phyloP scores from a whole-genome alignment of 495 filamentous ascomycete species.

The Talaromyces wortmannii region DNA sequence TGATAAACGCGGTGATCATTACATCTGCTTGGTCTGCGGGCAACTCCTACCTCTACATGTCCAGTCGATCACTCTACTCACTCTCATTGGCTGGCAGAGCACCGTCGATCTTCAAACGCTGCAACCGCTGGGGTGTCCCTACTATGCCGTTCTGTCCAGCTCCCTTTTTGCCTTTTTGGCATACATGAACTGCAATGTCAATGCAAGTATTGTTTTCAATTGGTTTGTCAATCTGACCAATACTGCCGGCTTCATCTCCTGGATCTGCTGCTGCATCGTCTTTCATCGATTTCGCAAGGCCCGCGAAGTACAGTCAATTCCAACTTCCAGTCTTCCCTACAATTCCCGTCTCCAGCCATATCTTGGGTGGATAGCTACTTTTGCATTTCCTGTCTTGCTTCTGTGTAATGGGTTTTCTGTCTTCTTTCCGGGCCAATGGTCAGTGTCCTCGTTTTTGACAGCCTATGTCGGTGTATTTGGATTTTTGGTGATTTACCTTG shows the following conservation, averaged over 20 bases:
- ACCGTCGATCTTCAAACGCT: too few relatives aligned
- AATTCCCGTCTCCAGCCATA: conserved; percentile 43
- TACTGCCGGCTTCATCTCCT: conserved; percentile 45
- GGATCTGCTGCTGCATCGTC: conserved; percentile 45
- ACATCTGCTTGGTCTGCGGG: conserved; percentile 49
- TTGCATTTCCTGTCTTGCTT: too few relatives aligned
- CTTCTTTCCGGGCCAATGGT: too few relatives aligned
- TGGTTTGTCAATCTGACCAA: conserved; percentile 52
- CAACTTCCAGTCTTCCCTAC: conserved; percentile 37
- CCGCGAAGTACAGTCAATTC: conserved; percentile 35
- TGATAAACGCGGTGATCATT: conserved; percentile 67
- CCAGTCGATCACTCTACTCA: too few relatives aligned
- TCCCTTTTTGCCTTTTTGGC: conserved; percentile 14
- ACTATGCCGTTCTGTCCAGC: too few relatives aligned
- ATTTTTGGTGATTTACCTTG: too few relatives aligned
- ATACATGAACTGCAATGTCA: conserved; percentile 23
- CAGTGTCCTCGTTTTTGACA: too few relatives aligned
- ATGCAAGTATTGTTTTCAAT: conserved; percentile 21
- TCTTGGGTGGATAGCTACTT: conserved; percentile 31
- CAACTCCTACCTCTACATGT: too few relatives aligned
- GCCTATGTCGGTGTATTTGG: too few relatives aligned
- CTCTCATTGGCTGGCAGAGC: too few relatives aligned
- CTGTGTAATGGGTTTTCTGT: too few relatives aligned
- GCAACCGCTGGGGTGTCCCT: too few relatives aligned
- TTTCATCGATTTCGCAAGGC: conserved; percentile 52